phyloP scores from a whole-genome alignment of 495 filamentous ascomycete genomes.

The Glonium stellatum region DNA sequence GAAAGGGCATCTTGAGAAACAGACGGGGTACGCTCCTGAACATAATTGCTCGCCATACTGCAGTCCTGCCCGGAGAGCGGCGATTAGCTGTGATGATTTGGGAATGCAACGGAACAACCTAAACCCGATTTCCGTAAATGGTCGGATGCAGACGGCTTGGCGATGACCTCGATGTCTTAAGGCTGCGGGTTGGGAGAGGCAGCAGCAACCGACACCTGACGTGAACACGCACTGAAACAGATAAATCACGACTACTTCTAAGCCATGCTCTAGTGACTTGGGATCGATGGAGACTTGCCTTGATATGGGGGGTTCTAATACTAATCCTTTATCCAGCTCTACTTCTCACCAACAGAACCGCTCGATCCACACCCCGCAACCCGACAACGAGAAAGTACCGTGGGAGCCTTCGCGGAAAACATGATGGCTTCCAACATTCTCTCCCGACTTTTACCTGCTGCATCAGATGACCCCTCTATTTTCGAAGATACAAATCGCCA shows the following conservation, averaged over 20 bases:
- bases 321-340: constrained; percentile 7
- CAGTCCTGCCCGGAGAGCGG: too few relatives aligned
- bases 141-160: not conserved
- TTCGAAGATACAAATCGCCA: constrained; percentile 67
- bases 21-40: constrained; percentile 27
- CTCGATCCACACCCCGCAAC: constrained; percentile 5
- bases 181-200: constrained; percentile 1
- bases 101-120: too few relatives aligned
- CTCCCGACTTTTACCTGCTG: constrained; percentile 58
- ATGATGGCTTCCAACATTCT: constrained; percentile 76
- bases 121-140: too few relatives aligned
- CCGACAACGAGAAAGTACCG: not conserved
- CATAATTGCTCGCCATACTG: constrained; percentile 28
- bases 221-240: constrained; percentile 10
- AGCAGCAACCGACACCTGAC: constrained; percentile 8
- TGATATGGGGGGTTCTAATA: constrained; percentile 8
- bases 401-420: not conserved
- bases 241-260: constrained; percentile 1
- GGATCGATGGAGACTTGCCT: constrained; percentile 14
- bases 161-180: not conserved
- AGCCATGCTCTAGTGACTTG: constrained; percentile 16
- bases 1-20: constrained; percentile 22
- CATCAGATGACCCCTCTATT: constrained; percentile 48
- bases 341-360: not conserved
- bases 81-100: too few relatives aligned